These are phyloP conservation scores for Xanthoparmelia taractica DNA, from an alignment of 495 filamentous ascomycete genomes.

Conservation along the genomic window DNA sequence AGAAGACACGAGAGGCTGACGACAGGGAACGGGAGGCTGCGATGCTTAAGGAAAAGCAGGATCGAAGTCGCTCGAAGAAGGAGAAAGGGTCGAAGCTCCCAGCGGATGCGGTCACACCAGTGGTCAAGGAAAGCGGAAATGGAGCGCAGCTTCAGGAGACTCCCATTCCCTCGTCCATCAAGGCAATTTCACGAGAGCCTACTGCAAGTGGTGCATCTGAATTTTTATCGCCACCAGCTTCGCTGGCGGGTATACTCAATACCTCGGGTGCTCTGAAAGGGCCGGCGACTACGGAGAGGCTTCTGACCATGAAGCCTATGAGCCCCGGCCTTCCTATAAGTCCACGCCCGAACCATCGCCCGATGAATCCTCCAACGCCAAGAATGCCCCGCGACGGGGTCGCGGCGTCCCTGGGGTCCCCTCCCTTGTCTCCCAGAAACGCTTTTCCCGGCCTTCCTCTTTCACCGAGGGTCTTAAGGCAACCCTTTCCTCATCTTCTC, in stretches of 20 bases:
- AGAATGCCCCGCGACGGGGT: slow-evolving; percentile 49
- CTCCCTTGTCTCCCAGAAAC: slow-evolving; percentile 57
- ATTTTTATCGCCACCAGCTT: slow-evolving; percentile 29
- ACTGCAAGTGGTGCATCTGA: slow-evolving; percentile 11
- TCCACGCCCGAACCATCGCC: slow-evolving; percentile 73
- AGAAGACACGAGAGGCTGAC: slow-evolving; percentile 83
- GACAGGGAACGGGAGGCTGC: slow-evolving; percentile 67
- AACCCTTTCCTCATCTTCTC: slow-evolving; percentile 57
- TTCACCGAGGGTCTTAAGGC: slow-evolving; percentile 62
- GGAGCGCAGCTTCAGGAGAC: background rate
- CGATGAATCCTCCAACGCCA: slow-evolving; percentile 63
- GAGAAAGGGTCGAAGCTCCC: slow-evolving; percentile 45
- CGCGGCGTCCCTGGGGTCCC: slow-evolving; percentile 43
- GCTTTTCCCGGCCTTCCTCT: slow-evolving; percentile 54
- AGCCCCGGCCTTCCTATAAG: slow-evolving; percentile 86
- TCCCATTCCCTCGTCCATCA: slow-evolving; percentile 18
- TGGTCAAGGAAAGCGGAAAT: background rate
- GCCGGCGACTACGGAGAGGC: slow-evolving; percentile 29
- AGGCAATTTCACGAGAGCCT: slow-evolving; percentile 21
- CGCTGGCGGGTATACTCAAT: slow-evolving; percentile 35
- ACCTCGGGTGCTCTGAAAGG: slow-evolving; percentile 27
- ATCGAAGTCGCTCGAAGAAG: slow-evolving; percentile 56
- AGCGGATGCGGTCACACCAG: slow-evolving; percentile 13
- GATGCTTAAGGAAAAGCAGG: slow-evolving; percentile 53
- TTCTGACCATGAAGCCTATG: slow-evolving; percentile 51